Evolutionary conservation across 1,284 basidiomycete genomes (phyloP), one percentile per base, ranked within the genome.

Genomic region (Austropuccinia psidii): DNA sequence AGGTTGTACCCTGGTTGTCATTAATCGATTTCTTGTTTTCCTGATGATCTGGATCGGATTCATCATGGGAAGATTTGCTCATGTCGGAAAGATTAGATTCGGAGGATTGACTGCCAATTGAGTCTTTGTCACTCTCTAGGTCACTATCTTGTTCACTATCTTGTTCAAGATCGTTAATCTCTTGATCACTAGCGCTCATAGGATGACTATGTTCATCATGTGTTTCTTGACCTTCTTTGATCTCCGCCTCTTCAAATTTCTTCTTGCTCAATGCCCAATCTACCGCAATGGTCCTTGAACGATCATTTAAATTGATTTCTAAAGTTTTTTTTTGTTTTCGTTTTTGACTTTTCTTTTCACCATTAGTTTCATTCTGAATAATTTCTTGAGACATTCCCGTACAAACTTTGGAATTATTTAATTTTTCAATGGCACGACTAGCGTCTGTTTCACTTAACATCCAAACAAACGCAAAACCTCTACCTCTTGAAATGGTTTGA

Each of bases 231-330:
- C 78, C 81, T 39, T 75, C 76, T 31, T 76, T 76, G 41, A 88
- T 89, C 78, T 80, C 81, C 33, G 79, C 79, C 74, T 90, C 87
- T 80, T 92, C 86, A 90, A 90, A 97, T 80, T 89, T 90, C 73
- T 91, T 89, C 82, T 98, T 96, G 80, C 91, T 91, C 78, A 98
- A 81, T 5, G 93, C 93, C 92, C 93, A 98, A 83, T 98, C 94
- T 41, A 98, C 95, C 5, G 93, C 93, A 29, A 97, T 90, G 19
- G 87, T 83, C 61, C 93, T 84, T 77, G 87, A 88, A 68, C 81
- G 81, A 61, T 83, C 82, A 17, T 81, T 82, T 29, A 31, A 47
- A n/a, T n/a, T n/a, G 19, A 83, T 83, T 33, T 82, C 82, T 17
- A 80, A 82, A 8, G 77, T 78, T 52, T 62, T 66, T 31, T 66